Conservation (phyloP, 495 filamentous ascomycete species). For the Daldinia vernicosa region DNA sequence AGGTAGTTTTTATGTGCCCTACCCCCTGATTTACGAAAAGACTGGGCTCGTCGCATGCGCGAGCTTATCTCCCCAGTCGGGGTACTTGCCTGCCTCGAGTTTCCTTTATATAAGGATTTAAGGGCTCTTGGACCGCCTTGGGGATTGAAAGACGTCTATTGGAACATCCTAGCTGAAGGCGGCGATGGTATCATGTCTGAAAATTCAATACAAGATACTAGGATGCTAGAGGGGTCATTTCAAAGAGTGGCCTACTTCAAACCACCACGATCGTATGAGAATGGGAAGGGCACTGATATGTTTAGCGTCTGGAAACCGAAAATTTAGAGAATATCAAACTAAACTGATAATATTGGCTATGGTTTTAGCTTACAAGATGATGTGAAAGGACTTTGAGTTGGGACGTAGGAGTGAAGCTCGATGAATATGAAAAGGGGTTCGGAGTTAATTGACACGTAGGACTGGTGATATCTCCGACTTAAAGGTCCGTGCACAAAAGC, state of each 20-base stretch:
- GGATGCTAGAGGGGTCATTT: conserved; percentile 50
- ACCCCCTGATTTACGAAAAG: conserved; percentile 65
- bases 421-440: neutral
- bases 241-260: conserved; percentile 68
- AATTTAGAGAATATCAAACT: neutral
- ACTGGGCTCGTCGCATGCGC: conserved; percentile 71
- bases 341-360: too few relatives aligned
- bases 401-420: neutral
- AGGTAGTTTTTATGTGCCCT: conserved; percentile 79
- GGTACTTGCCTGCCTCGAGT: conserved; percentile 80
- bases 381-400: neutral
- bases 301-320: conserved; percentile 38
- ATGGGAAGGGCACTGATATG: conserved; percentile 48
- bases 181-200: conserved; percentile 69
- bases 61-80: conserved; percentile 67
- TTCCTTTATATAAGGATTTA: conserved; percentile 74
- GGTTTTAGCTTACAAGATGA: too few relatives aligned
- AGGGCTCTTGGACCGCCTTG: conserved; percentile 72
- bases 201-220: conserved; percentile 42
- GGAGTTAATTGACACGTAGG: neutral
- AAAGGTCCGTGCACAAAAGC: neutral
- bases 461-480: neutral
- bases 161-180: conserved; percentile 68
- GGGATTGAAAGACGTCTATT: conserved; percentile 68
- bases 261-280: conserved; percentile 70